These are phyloP conservation scores for Fusarium udum DNA, from an alignment of 2,329 filamentous ascomycete species.

Conservation along the genomic window DNA sequence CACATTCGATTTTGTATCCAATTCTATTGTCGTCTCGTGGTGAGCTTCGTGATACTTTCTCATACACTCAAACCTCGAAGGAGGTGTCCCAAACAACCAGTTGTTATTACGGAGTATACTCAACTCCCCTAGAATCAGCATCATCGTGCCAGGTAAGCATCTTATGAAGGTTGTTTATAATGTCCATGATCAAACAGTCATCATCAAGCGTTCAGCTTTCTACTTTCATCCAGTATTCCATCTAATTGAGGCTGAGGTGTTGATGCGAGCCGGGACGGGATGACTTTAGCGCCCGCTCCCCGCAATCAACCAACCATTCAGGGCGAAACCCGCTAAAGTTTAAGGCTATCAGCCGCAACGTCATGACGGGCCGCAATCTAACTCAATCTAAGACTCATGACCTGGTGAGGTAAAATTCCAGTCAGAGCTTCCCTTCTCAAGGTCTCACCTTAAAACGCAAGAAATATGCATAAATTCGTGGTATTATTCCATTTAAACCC, in stretches of 20 bases:
- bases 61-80: background rate
- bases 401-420: background rate
- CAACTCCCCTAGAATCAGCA: no score
- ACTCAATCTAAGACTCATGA: background rate
- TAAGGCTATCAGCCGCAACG: conserved; percentile 6
- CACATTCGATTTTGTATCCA: rapidly evolving
- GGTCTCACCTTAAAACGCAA: background rate
- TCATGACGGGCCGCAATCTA: conserved; percentile 1
- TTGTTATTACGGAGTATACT: background rate
- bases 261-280: background rate
- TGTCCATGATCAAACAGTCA: background rate
- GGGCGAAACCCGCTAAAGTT: conserved; percentile 9
- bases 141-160: background rate
- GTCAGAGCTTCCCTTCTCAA: background rate
- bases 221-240: background rate
- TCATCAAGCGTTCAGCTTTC: background rate
- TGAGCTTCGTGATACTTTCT: background rate
- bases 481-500: background rate
- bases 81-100: background rate
- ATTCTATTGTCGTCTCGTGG: background rate
- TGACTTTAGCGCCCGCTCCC: conserved; percentile 26
- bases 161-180: background rate
- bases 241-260: background rate
- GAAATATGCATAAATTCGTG: background rate
- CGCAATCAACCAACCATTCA: conserved; percentile 16